These are phyloP conservation scores for Ustilago cynodontis DNA, from an alignment of 1,284 basidiomycete genomes.

Conservation along the genomic window DNA sequence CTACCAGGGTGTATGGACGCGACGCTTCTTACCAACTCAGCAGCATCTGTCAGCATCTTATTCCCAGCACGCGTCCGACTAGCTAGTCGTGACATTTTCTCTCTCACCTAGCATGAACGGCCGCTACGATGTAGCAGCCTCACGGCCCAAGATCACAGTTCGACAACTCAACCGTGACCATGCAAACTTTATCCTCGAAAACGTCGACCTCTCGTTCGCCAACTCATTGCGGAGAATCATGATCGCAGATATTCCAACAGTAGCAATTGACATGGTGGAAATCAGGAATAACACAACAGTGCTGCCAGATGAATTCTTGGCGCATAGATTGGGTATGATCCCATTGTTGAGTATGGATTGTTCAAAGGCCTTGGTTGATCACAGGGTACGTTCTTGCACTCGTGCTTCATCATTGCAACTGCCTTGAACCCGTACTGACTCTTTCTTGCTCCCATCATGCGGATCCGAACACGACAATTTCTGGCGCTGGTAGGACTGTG, in stretches of 20 bases:
- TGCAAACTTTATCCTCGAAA: slow-evolving; percentile 66
- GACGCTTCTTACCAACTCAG: neutral
- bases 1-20: neutral
- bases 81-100: neutral
- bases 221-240: slow-evolving; percentile 67
- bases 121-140: slow-evolving; percentile 37
- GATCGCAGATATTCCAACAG: slow-evolving; percentile 69
- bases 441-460: neutral
- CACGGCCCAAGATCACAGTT: slow-evolving; percentile 56
- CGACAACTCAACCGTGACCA: slow-evolving; percentile 59
- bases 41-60: neutral
- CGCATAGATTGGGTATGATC: slow-evolving; percentile 93
- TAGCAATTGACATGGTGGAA: slow-evolving; percentile 95
- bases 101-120: slow-evolving; percentile 38
- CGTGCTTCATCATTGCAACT: neutral
- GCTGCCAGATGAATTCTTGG: slow-evolving; percentile 96
- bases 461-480: neutral
- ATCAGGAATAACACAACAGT: slow-evolving; percentile 92
- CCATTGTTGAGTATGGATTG: slow-evolving; percentile 79
- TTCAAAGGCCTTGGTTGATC: slow-evolving; percentile 62
- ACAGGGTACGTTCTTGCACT: slow-evolving; percentile 57
- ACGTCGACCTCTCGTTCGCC: slow-evolving; percentile 67
- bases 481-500: slow-evolving; percentile 79
- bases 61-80: neutral
- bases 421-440: neutral